These are phyloP conservation scores for Naganishia vishniacii DNA, from an alignment of 768 basidiomycete species.

Conservation along the genomic window DNA sequence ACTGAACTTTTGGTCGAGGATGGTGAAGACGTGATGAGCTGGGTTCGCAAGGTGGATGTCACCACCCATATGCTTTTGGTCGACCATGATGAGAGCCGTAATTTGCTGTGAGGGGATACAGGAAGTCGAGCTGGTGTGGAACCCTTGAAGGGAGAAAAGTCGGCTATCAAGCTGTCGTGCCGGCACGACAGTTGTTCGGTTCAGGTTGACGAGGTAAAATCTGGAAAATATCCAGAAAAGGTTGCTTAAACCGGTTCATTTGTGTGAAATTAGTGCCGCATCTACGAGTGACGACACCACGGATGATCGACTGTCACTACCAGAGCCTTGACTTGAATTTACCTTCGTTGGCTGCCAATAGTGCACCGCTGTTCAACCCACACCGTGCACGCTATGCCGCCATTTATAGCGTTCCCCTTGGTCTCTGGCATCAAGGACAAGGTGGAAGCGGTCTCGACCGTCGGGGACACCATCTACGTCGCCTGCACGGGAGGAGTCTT, in stretches of 20 bases:
- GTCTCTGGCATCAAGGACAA: slow-evolving; percentile 36
- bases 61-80: slow-evolving; percentile 27
- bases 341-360: too few relatives aligned
- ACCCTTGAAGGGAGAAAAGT: too few relatives aligned
- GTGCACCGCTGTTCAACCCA: too few relatives aligned
- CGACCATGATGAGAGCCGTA: slow-evolving; percentile 33
- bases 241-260: too few relatives aligned
- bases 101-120: too few relatives aligned
- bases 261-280: too few relatives aligned
- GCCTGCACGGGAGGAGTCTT: slow-evolving; percentile 38
- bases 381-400: slow-evolving; percentile 29
- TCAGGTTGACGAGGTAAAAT: neutral
- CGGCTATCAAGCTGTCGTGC: too few relatives aligned
- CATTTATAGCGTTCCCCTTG: slow-evolving; percentile 24
- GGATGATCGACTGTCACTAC: too few relatives aligned
- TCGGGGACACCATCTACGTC: slow-evolving; percentile 57
- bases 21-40: slow-evolving; percentile 35
- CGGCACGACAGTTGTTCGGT: neutral
- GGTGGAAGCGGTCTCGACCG: slow-evolving; percentile 30
- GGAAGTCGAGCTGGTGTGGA: too few relatives aligned
- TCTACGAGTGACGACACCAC: too few relatives aligned
- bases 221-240: too few relatives aligned
- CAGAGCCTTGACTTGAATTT: too few relatives aligned
- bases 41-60: slow-evolving; percentile 16
- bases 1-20: slow-evolving; percentile 43